Evolutionary conservation across 208 protist species (phyloP).

Genomic region (Leishmania lainsoni): DNA sequence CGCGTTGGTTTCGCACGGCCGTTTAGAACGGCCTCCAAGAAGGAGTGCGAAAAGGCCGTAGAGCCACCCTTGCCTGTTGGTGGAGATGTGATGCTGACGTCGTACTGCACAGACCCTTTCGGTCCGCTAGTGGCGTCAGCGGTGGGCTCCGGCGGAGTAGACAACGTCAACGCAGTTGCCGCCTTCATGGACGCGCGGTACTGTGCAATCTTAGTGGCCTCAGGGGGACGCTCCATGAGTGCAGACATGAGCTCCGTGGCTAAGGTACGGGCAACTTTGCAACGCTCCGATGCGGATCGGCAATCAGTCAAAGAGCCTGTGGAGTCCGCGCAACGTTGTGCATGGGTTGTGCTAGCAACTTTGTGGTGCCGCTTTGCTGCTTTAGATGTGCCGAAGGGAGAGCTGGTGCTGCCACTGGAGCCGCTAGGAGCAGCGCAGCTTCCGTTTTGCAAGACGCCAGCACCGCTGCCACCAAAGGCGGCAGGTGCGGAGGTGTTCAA

Average conservation of each 20-base stretch:
- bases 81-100: neutral
- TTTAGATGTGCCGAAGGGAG: constrained; percentile 3
- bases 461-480: neutral
- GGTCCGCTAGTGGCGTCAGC: neutral
- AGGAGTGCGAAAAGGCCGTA: neutral
- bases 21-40: constrained; percentile 24
- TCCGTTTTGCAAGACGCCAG: neutral
- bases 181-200: constrained; percentile 18
- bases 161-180: neutral
- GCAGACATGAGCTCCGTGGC: constrained; percentile 59
- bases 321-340: neutral
- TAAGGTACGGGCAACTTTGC: constrained; percentile 42
- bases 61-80: neutral
- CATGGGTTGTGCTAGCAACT: neutral
- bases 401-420: too few species aligned
- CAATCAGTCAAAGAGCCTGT: neutral
- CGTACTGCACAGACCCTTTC: neutral
- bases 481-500: neutral
- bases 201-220: constrained; percentile 22
- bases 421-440: neutral
- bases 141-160: neutral
- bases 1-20: constrained; percentile 6
- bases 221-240: constrained; percentile 48
- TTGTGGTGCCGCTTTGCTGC: constrained; percentile 6
- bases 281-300: constrained; percentile 24